Evolutionary conservation across 2,329 filamentous ascomycete genomes (phyloP).

Genomic region (Endoconidiophora laricicola): DNA sequence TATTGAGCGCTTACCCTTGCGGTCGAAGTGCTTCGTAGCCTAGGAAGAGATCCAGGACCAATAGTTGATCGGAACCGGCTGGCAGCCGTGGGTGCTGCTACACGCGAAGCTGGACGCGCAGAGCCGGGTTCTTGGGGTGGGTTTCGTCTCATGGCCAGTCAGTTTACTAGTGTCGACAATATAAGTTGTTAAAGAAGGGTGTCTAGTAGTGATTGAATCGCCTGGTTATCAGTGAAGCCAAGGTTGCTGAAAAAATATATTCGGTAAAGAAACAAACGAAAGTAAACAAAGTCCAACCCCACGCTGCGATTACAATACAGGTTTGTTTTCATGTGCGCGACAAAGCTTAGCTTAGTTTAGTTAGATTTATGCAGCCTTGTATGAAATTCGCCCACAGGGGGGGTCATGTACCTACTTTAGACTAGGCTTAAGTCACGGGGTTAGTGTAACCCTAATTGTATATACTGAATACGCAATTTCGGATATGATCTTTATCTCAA

Average conservation of each 20-base stretch:
- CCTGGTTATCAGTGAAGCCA: not conserved
- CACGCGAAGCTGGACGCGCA: conserved; percentile 11
- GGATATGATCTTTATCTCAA: too few species aligned
- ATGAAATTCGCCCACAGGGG: too few species aligned
- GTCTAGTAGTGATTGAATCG: not conserved
- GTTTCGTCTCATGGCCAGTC: conserved; percentile 6
- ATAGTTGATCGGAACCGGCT: conserved; percentile 10
- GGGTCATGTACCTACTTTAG: too few species aligned
- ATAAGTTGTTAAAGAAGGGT: not conserved
- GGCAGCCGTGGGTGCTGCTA: conserved; percentile 7
- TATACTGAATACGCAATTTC: too few species aligned
- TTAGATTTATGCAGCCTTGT: too few species aligned
- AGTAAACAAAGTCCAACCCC: not conserved
- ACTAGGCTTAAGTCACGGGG: too few species aligned
- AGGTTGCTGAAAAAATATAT: too few species aligned
- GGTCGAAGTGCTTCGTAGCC: conserved; percentile 6
- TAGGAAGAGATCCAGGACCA: conserved; percentile 6
- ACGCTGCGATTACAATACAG: too few species aligned
- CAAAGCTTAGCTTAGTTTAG: too few species aligned
- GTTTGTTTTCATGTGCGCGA: not conserved
- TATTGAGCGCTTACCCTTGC: conserved; percentile 5
- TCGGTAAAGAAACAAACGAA: not conserved
- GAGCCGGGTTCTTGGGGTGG: conserved; percentile 8
- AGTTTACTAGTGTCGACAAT: not conserved
- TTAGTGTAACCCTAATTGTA: too few species aligned